phyloP scores from a whole-genome alignment of 2,329 filamentous ascomycete species.

The Fusarium torreyae region DNA sequence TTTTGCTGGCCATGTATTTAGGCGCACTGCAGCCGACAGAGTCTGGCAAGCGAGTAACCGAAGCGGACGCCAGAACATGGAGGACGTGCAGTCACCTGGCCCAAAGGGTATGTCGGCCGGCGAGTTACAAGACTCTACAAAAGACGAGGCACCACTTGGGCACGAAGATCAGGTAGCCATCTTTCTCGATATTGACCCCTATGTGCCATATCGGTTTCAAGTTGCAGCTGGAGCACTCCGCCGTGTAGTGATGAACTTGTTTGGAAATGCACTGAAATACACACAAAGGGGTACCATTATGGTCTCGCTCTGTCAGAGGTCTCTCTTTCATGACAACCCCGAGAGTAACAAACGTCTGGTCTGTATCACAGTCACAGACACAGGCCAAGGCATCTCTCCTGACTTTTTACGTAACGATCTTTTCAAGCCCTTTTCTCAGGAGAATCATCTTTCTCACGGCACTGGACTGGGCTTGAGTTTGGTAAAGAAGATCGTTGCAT shows the following conservation, averaged over 20 bases:
- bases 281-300: slow-evolving; percentile 58
- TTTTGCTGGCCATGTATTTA: slow-evolving; percentile 41
- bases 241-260: slow-evolving; percentile 73
- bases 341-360: slow-evolving; percentile 29
- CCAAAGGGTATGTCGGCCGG: slow-evolving; percentile 2
- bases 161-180: slow-evolving; percentile 44
- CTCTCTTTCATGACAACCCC: slow-evolving; percentile 3
- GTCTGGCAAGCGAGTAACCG: slow-evolving; percentile 26
- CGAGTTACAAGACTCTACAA: not conserved
- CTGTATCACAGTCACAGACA: slow-evolving; percentile 70
- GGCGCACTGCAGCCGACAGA: slow-evolving; percentile 32
- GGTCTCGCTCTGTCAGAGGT: slow-evolving; percentile 48
- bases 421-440: slow-evolving; percentile 76
- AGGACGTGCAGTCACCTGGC: not conserved
- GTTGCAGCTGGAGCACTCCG: slow-evolving; percentile 67
- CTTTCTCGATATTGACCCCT: slow-evolving; percentile 59
- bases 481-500: slow-evolving; percentile 72
- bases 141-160: slow-evolving; percentile 26
- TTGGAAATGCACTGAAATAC: slow-evolving; percentile 75
- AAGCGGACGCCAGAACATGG: slow-evolving; percentile 1
- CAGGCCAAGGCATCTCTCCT: slow-evolving; percentile 75
- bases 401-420: slow-evolving; percentile 75
- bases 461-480: slow-evolving; percentile 77
- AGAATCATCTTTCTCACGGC: slow-evolving; percentile 72
- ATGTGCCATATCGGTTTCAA: slow-evolving; percentile 65